These are phyloP conservation scores for Grosmannia clavigera DNA, from an alignment of 2,329 filamentous ascomycete species.

Conservation along the genomic window DNA sequence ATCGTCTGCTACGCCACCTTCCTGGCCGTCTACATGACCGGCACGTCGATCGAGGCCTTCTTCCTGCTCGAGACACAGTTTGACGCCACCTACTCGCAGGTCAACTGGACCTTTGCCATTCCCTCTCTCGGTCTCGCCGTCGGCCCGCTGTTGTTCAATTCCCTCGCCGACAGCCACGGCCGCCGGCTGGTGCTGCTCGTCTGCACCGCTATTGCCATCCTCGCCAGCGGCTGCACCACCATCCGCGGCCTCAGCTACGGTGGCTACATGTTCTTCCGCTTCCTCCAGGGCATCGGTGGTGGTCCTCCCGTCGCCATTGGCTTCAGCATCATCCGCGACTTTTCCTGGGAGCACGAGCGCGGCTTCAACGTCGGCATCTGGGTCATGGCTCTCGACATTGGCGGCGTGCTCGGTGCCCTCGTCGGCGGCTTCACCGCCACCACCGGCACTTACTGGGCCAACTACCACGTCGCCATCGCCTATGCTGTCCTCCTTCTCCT, in stretches of 20 bases:
- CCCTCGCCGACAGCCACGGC: background rate
- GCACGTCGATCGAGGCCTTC: constrained; percentile 1
- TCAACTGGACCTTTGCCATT: constrained; percentile 3
- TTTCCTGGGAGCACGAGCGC: constrained; percentile 3
- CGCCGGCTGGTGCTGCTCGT: background rate
- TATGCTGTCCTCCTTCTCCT: background rate
- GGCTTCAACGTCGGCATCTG: constrained; percentile 1
- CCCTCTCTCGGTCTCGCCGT: background rate
- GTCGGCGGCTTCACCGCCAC: constrained; percentile 1
- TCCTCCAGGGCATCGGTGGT: constrained; percentile 2
- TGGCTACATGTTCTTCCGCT: constrained; percentile 1
- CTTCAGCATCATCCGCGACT: constrained; percentile 1
- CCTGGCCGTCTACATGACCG: constrained; percentile 1
- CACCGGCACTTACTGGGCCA: background rate
- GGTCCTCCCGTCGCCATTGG: background rate
- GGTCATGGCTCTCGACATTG: background rate
- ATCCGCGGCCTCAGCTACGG: background rate
- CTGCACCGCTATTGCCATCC: background rate
- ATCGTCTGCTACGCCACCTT: constrained; percentile 3
- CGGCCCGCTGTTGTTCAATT: background rate
- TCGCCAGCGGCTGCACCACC: constrained; percentile 1
- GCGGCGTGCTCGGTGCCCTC: background rate
- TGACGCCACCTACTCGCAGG: background rate
- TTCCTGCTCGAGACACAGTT: constrained; percentile 3
- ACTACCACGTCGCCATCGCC: constrained; percentile 2